phyloP scores from a whole-genome alignment of 2,329 filamentous ascomycete genomes.

The Lachnellula suecica region DNA sequence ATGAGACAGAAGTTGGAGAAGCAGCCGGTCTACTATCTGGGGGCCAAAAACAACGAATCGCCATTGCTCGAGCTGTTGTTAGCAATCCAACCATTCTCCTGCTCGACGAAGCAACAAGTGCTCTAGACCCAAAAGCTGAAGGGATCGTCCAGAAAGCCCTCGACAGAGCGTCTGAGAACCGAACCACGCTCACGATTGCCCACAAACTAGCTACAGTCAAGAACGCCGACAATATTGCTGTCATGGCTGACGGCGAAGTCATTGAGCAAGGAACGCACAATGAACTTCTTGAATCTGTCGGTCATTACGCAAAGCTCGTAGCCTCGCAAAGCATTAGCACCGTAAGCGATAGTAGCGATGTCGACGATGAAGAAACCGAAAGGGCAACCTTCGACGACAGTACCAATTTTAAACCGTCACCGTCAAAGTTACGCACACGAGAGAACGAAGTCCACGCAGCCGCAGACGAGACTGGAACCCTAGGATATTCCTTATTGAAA shows the following conservation, averaged over 20 bases:
- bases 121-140: slow-evolving; percentile 73
- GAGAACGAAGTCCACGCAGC: too few species aligned
- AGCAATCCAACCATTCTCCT: slow-evolving; percentile 52
- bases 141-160: slow-evolving; percentile 76
- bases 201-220: slow-evolving; percentile 75
- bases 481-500: slow-evolving; percentile 8
- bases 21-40: slow-evolving; percentile 47
- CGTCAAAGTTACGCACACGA: too few species aligned
- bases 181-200: slow-evolving; percentile 71
- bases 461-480: slow-evolving; percentile 2
- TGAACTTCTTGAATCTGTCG: slow-evolving; percentile 47
- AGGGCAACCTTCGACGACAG: neutral
- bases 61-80: slow-evolving; percentile 52
- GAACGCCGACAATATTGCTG: slow-evolving; percentile 56
- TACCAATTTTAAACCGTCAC: too few species aligned
- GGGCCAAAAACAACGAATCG: slow-evolving; percentile 54
- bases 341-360: neutral
- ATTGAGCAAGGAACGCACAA: slow-evolving; percentile 18
- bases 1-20: slow-evolving; percentile 44
- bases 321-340: slow-evolving; percentile 6
- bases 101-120: slow-evolving; percentile 78
- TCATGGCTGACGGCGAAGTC: slow-evolving; percentile 16
- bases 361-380: too few species aligned
- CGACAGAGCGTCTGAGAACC: slow-evolving; percentile 1
- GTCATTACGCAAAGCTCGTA: slow-evolving; percentile 10